Conservation (phyloP, 2,329 filamentous ascomycete genomes). For the Aaosphaeria arxii region DNA sequence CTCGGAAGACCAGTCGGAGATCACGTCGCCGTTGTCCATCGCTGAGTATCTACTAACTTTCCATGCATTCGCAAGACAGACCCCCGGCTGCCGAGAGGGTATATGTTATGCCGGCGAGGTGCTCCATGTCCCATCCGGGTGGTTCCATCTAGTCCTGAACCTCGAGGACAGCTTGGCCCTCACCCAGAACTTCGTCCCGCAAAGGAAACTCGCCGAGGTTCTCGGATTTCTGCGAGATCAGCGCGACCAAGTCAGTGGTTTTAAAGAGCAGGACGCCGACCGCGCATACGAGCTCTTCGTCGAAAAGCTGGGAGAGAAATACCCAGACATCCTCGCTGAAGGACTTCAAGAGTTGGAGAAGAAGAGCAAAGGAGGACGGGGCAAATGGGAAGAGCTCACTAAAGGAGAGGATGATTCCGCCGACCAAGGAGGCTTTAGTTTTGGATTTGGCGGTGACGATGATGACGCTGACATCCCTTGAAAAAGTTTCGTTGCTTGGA, state of each 20-base stretch:
- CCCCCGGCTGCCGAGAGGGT: slow-evolving; percentile 78
- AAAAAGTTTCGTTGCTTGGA: not conserved
- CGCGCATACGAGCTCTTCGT: slow-evolving; percentile 71
- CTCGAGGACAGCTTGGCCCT: slow-evolving; percentile 80
- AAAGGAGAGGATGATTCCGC: slow-evolving; percentile 48
- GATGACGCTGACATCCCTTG: slow-evolving; percentile 39
- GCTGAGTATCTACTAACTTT: slow-evolving; percentile 95
- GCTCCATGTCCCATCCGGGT: slow-evolving; percentile 86
- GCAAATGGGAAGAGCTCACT: slow-evolving; percentile 82
- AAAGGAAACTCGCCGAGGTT: slow-evolving; percentile 69
- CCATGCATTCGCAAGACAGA: slow-evolving; percentile 74
- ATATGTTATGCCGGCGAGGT: slow-evolving; percentile 83
- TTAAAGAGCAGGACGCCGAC: slow-evolving; percentile 67
- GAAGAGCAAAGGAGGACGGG: slow-evolving; percentile 61
- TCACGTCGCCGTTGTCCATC: slow-evolving; percentile 90
- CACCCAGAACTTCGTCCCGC: slow-evolving; percentile 92
- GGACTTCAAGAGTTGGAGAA: slow-evolving; percentile 64
- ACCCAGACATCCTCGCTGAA: slow-evolving; percentile 64
- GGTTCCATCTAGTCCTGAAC: slow-evolving; percentile 97
- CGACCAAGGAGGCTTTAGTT: slow-evolving; percentile 54
- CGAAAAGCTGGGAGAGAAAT: slow-evolving; percentile 58
- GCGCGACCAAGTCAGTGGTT: slow-evolving; percentile 83
- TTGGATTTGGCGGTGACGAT: slow-evolving; percentile 57
- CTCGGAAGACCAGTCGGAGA: slow-evolving; percentile 84
- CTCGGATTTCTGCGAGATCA: slow-evolving; percentile 79